Conservation (phyloP, 1,284 basidiomycete species). For the Malassezia japonica region DNA sequence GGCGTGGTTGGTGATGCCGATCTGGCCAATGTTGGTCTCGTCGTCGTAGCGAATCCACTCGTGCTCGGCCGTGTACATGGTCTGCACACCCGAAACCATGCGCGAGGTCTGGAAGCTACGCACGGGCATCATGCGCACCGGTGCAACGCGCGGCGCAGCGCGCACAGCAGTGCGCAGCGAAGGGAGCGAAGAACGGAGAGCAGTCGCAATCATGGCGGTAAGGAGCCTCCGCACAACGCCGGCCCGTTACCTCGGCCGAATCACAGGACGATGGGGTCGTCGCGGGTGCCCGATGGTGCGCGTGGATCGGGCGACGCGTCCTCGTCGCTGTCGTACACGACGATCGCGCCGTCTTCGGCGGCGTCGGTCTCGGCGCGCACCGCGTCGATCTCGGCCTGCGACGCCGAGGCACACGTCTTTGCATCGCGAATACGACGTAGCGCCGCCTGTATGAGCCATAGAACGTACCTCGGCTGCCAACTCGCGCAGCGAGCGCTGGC, state of each 20-base stretch:
- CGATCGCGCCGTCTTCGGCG: not conserved
- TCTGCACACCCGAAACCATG: constrained; percentile 20
- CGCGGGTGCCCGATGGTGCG: not conserved
- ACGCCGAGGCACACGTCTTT: constrained; percentile 9
- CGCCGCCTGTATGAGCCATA: constrained; percentile 8
- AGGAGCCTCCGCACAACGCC: not conserved
- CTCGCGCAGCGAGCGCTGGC: not conserved
- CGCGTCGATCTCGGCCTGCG: not conserved
- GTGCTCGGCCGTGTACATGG: constrained; percentile 65
- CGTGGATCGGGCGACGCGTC: not conserved
- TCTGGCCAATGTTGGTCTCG: constrained; percentile 65
- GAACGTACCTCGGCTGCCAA: constrained; percentile 10
- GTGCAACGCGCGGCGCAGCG: not conserved
- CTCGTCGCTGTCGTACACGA: constrained; percentile 9
- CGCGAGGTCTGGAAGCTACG: constrained; percentile 15
- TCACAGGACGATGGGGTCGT: constrained; percentile 2
- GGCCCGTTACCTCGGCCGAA: not conserved
- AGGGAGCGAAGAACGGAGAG: constrained; percentile 1
- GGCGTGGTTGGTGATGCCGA: constrained; percentile 88
- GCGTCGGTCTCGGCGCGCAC: not conserved
- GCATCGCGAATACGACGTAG: constrained; percentile 5
- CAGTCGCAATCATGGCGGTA: constrained; percentile 10
- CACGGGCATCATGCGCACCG: not conserved
- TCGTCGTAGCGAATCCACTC: constrained; percentile 79
- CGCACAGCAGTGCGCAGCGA: constrained; percentile 4